Evolutionary conservation across 495 filamentous ascomycete genomes (phyloP).

Genomic region (Lepidopterella palustris): DNA sequence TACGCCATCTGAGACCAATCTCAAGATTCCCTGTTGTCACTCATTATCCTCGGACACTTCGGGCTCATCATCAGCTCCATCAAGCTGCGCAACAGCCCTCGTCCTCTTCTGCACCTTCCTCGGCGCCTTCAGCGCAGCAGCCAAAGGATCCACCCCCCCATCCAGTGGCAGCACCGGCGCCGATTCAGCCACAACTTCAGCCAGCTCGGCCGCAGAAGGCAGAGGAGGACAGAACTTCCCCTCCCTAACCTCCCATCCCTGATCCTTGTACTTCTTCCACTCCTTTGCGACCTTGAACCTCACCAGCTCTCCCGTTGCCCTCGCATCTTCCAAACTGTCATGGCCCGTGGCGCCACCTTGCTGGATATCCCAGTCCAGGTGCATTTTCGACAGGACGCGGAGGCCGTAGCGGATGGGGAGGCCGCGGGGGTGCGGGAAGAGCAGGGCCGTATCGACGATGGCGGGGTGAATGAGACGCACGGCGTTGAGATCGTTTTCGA

Average conservation of each 20-base stretch:
- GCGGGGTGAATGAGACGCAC: slow-evolving; percentile 75
- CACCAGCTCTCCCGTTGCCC: slow-evolving; percentile 80
- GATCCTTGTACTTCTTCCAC: slow-evolving; percentile 55
- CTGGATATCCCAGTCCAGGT: slow-evolving; percentile 72
- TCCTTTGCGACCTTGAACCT: slow-evolving; percentile 55
- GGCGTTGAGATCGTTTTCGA: slow-evolving; percentile 90
- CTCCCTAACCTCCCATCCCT: slow-evolving; percentile 59
- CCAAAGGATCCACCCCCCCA: background rate
- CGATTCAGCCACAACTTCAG: background rate
- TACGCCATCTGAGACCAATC: too few relatives aligned
- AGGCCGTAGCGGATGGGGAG: slow-evolving; percentile 72
- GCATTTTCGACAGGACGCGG: slow-evolving; percentile 55
- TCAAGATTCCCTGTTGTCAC: too few relatives aligned
- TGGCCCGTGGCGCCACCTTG: slow-evolving; percentile 58
- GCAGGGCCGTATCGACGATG: slow-evolving; percentile 77
- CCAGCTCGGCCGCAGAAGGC: background rate
- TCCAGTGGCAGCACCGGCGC: background rate
- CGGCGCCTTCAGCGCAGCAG: too few relatives aligned
- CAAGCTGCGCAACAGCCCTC: background rate
- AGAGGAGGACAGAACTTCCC: slow-evolving; percentile 46
- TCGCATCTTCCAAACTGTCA: slow-evolving; percentile 82
- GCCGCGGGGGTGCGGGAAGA: slow-evolving; percentile 70
- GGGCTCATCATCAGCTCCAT: background rate
- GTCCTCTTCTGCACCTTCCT: background rate
- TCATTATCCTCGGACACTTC: too few relatives aligned